Evolutionary conservation across 1,284 basidiomycete species (phyloP).

Genomic region (Malassezia furfur): DNA sequence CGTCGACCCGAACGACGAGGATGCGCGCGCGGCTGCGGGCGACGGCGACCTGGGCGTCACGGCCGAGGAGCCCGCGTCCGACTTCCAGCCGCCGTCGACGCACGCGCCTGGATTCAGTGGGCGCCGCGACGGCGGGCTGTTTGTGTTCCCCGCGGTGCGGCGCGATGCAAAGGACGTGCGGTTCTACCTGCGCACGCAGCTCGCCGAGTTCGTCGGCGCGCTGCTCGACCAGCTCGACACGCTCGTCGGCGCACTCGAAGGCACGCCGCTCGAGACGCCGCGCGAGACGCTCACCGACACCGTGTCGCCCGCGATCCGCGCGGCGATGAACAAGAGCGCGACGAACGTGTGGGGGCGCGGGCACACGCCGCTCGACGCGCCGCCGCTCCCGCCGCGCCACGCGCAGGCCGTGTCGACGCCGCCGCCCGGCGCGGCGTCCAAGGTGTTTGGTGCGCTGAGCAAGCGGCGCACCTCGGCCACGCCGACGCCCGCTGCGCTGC

Average conservation of each 20-base stretch:
- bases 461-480: slow-evolving; percentile 11
- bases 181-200: slow-evolving; percentile 41
- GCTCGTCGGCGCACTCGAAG: slow-evolving; percentile 31
- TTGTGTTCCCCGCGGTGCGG: slow-evolving; percentile 43
- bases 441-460: slow-evolving; percentile 17
- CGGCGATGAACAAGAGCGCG: slow-evolving; percentile 15
- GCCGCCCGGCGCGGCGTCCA: slow-evolving; percentile 21
- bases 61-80: neutral
- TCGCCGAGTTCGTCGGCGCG: slow-evolving; percentile 33
- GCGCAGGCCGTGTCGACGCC: slow-evolving; percentile 8
- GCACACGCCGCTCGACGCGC: slow-evolving; percentile 22
- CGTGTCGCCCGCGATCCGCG: neutral
- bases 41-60: slow-evolving; percentile 5
- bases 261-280: slow-evolving; percentile 40
- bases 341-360: slow-evolving; percentile 20
- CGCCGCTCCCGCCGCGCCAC: slow-evolving; percentile 1
- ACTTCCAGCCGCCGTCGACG: neutral
- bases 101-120: slow-evolving; percentile 25
- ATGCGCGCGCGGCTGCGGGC: neutral
- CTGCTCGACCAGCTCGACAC: slow-evolving; percentile 36
- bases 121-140: slow-evolving; percentile 27
- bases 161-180: slow-evolving; percentile 42
- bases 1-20: slow-evolving; percentile 17
- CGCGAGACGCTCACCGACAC: slow-evolving; percentile 35
- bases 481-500: slow-evolving; percentile 13